phyloP scores from a whole-genome alignment of 495 filamentous ascomycete genomes.

The Cryomyces minteri region DNA sequence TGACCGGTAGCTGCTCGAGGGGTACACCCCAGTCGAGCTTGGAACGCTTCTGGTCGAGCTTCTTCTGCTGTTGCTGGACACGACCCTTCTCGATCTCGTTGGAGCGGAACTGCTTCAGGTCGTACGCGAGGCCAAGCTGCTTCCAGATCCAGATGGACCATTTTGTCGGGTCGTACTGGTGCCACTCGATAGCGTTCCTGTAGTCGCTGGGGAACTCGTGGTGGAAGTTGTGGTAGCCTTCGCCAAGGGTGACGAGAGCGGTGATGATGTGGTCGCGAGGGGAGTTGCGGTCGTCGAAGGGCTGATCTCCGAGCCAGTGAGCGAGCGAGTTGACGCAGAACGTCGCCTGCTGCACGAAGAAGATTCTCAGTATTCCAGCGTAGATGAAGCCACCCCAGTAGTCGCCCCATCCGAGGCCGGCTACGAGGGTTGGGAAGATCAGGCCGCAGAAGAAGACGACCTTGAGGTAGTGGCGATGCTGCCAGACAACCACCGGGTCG shows the following conservation, averaged over 20 bases:
- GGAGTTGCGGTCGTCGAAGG: slow-evolving; percentile 97
- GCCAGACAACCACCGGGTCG: slow-evolving; percentile 83
- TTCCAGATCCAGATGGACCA: slow-evolving; percentile 93
- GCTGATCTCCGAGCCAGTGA: slow-evolving; percentile 98
- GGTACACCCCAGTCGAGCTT: slow-evolving; percentile 91
- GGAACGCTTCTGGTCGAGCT: slow-evolving; percentile 88
- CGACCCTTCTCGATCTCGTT: slow-evolving; percentile 99
- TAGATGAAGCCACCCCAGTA: slow-evolving; percentile 88
- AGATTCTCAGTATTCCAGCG: slow-evolving; percentile 85
- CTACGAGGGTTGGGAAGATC: slow-evolving; percentile 62
- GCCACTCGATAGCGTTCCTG: slow-evolving; percentile 95
- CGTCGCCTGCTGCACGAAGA: slow-evolving; percentile 97
- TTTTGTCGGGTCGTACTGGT: slow-evolving; percentile 98
- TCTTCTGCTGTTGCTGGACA: slow-evolving; percentile 95
- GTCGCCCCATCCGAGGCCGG: slow-evolving; percentile 80
- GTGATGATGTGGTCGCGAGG: slow-evolving; percentile 94
- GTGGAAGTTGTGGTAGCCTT: slow-evolving; percentile 99
- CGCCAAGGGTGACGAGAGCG: slow-evolving; percentile 84
- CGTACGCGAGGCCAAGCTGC: slow-evolving; percentile 81
- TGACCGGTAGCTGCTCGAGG: slow-evolving; percentile 81
- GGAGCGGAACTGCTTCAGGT: slow-evolving; percentile 90
- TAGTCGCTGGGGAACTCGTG: slow-evolving; percentile 99
- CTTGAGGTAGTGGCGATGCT: slow-evolving; percentile 88
- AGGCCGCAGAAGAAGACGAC: slow-evolving; percentile 77
- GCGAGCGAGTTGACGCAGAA: slow-evolving; percentile 99